Conservation (phyloP, 768 basidiomycete species). For the Leucogyrophana mollusca region DNA sequence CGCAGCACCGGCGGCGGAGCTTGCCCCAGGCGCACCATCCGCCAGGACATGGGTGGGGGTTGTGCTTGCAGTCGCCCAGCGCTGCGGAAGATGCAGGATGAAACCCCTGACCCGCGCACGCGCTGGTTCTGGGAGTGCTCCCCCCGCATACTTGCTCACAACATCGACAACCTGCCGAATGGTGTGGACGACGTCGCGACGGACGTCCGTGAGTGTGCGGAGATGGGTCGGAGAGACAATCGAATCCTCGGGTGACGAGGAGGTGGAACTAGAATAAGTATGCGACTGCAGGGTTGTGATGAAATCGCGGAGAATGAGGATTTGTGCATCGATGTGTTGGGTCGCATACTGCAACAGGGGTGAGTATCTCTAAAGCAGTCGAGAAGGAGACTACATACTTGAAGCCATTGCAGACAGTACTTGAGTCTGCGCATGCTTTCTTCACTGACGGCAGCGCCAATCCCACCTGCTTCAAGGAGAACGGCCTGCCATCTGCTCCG, state of each 20-base stretch:
- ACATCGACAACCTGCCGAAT: slow-evolving; percentile 89
- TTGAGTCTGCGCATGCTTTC: slow-evolving; percentile 85
- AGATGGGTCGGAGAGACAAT: slow-evolving; percentile 49
- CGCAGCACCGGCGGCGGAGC: slow-evolving; percentile 34
- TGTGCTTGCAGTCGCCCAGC: slow-evolving; percentile 61
- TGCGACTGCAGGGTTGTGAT: slow-evolving; percentile 65
- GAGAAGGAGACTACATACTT: slow-evolving; percentile 45
- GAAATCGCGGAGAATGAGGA: slow-evolving; percentile 80
- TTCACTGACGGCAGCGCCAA: slow-evolving; percentile 86
- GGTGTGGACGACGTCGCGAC: slow-evolving; percentile 83
- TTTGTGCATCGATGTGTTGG: slow-evolving; percentile 83
- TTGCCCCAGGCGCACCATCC: slow-evolving; percentile 30
- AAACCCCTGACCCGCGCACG: slow-evolving; percentile 69
- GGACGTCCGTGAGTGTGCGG: slow-evolving; percentile 70
- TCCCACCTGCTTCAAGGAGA: slow-evolving; percentile 81
- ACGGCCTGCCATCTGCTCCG: slow-evolving; percentile 87
- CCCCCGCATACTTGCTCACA: slow-evolving; percentile 81
- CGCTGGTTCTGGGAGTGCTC: slow-evolving; percentile 84
- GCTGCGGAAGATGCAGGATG: slow-evolving; percentile 75
- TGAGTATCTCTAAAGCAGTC: background rate
- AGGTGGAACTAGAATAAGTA: slow-evolving; percentile 14
- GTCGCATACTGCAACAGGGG: slow-evolving; percentile 68
- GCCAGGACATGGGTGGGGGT: slow-evolving; percentile 16
- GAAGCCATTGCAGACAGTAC: slow-evolving; percentile 87
- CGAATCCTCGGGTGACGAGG: slow-evolving; percentile 24